phyloP scores from a whole-genome alignment of 305 asterid genomes.

The Striga hermonthica region DNA sequence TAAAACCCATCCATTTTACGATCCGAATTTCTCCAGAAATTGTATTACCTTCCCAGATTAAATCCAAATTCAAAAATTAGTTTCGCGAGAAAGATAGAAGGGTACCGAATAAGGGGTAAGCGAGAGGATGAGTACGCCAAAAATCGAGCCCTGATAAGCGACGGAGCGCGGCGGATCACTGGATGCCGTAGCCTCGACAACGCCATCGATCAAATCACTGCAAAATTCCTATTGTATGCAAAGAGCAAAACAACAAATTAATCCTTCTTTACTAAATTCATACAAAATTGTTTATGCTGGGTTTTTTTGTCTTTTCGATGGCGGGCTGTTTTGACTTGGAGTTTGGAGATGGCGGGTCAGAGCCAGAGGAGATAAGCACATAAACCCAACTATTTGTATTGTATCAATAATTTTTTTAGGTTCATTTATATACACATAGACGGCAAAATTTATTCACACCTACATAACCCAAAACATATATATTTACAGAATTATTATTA shows the following conservation, averaged over 20 bases:
- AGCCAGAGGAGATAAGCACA: too few relatives aligned
- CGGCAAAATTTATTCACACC: too few relatives aligned
- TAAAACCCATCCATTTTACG: conserved; percentile 10
- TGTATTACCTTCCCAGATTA: conserved; percentile 21
- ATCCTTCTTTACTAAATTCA: conserved; percentile 27
- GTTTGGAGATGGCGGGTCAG: neutral
- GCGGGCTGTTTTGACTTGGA: neutral
- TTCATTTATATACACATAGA: too few relatives aligned
- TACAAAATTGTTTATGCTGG: neutral
- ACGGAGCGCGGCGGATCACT: conserved; percentile 67
- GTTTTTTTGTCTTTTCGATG: neutral
- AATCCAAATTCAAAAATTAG: conserved; percentile 18
- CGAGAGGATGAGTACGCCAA: conserved; percentile 43
- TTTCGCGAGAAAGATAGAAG: neutral
- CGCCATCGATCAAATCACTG: conserved; percentile 72
- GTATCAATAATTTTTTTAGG: too few relatives aligned
- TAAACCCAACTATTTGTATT: too few relatives aligned
- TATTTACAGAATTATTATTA: too few relatives aligned
- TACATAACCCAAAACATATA: too few relatives aligned
- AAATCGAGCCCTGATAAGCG: conserved; percentile 65
- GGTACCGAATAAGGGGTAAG: conserved; percentile 52
- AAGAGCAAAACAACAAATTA: too few relatives aligned
- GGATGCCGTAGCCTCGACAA: conserved; percentile 80
- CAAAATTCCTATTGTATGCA: conserved; percentile 29
- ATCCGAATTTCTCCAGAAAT: neutral